A percentile compares a stretch with the other conserved stretches of the same genome.
These are phyloP conservation scores for Macrocybe gigantea DNA, from an alignment of 768 basidiomycete species.

Conservation along the genomic window DNA sequence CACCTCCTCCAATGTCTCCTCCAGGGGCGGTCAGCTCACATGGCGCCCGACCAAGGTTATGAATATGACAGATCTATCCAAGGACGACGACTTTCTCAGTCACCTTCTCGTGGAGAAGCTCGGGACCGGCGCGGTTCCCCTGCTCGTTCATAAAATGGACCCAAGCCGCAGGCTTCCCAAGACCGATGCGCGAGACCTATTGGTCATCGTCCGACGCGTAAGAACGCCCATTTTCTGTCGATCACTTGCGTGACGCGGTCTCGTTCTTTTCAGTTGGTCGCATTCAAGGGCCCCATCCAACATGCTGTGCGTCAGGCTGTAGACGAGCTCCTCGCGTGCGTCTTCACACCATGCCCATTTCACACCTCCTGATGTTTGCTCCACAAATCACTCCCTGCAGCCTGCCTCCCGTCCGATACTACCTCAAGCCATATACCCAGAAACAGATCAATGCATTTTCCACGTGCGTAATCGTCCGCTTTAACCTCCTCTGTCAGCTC, in stretches of 20 bases:
- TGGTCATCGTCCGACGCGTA: conserved; percentile 75
- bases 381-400: conserved; percentile 29
- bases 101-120: conserved; percentile 87
- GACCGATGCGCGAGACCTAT: conserved; percentile 61
- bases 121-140: conserved; percentile 72
- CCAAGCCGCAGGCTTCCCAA: conserved; percentile 70
- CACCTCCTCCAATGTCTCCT: conserved; percentile 14
- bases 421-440: conserved; percentile 68
- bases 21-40: conserved; percentile 27
- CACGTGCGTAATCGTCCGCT: conserved; percentile 57
- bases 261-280: conserved; percentile 44
- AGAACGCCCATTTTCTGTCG: conserved; percentile 22
- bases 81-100: conserved; percentile 88
- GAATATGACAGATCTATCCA: conserved; percentile 86
- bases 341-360: conserved; percentile 15
- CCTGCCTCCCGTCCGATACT: conserved; percentile 70
- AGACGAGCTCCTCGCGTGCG: conserved; percentile 69
- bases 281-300: conserved; percentile 46
- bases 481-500: conserved; percentile 17
- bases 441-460: conserved; percentile 89
- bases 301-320: conserved; percentile 66
- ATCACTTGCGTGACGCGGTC: conserved; percentile 17
- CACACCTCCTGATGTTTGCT: conserved; percentile 10
- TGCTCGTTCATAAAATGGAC: conserved; percentile 90
- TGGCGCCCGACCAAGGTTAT: conserved; percentile 87